phyloP scores from a whole-genome alignment of 2,329 filamentous ascomycete genomes.

The Colletotrichum navitas region DNA sequence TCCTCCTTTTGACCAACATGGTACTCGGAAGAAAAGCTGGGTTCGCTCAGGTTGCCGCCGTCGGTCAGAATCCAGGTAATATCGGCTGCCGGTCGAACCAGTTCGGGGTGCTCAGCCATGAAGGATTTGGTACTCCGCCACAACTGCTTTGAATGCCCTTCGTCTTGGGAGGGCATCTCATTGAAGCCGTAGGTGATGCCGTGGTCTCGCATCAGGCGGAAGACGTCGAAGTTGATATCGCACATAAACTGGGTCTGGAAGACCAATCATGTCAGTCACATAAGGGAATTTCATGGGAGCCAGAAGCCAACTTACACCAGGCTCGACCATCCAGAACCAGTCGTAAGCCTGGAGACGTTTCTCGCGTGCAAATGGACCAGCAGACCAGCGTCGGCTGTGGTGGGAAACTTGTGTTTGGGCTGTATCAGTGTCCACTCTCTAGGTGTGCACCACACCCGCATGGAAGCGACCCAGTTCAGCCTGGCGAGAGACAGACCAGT shows the following conservation, averaged over 20 bases:
- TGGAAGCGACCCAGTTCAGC: slow-evolving; percentile 75
- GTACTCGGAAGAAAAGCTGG: slow-evolving; percentile 31
- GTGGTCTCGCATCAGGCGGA: slow-evolving; percentile 86
- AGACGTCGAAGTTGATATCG: slow-evolving; percentile 84
- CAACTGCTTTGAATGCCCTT: slow-evolving; percentile 57
- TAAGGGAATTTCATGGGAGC: too few relatives aligned
- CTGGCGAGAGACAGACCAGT: slow-evolving; percentile 82
- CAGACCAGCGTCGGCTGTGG: slow-evolving; percentile 87
- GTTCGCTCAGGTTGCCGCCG: slow-evolving; percentile 17
- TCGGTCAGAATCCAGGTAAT: slow-evolving; percentile 61
- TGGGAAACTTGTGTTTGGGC: slow-evolving; percentile 74
- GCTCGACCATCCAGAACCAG: slow-evolving; percentile 73
- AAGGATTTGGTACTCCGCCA: slow-evolving; percentile 62
- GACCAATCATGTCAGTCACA: slow-evolving; percentile 29
- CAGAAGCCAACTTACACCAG: slow-evolving; percentile 61
- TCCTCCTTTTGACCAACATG: slow-evolving; percentile 7
- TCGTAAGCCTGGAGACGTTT: slow-evolving; percentile 73
- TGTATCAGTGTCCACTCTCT: slow-evolving; percentile 72
- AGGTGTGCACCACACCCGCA: slow-evolving; percentile 73
- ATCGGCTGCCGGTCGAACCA: slow-evolving; percentile 62
- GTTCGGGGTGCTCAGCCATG: slow-evolving; percentile 57
- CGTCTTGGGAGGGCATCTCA: slow-evolving; percentile 61
- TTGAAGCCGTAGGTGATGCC: slow-evolving; percentile 82
- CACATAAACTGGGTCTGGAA: slow-evolving; percentile 67
- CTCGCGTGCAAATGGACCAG: slow-evolving; percentile 84